Conservation (phyloP, 1,284 basidiomycete species). For the Phenoliferia sp. region DNA sequence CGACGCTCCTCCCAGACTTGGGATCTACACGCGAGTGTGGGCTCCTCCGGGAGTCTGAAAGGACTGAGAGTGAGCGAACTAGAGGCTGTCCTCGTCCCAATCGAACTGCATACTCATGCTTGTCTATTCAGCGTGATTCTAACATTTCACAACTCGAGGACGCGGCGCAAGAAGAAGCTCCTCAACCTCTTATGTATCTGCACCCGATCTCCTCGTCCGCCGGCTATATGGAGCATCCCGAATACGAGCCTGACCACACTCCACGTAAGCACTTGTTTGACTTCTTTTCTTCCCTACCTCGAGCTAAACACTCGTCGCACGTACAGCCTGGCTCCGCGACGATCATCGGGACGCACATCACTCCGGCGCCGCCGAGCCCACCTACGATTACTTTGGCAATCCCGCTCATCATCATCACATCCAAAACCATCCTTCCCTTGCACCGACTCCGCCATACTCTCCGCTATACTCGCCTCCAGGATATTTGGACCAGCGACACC, state of each 20-base stretch:
- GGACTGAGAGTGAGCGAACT: not conserved
- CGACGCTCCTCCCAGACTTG: not conserved
- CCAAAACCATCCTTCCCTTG: not conserved
- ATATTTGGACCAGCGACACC: not conserved
- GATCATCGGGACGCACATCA: not conserved
- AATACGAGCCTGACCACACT: not conserved
- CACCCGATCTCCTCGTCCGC: not conserved
- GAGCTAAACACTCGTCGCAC: not conserved
- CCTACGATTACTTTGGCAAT: not conserved
- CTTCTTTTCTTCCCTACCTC: not conserved
- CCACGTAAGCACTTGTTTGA: not conserved
- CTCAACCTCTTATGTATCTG: not conserved
- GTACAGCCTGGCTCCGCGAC: not conserved
- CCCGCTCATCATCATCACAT: not conserved
- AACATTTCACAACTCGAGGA: not conserved
- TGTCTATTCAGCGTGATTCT: not conserved
- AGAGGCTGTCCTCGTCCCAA: not conserved
- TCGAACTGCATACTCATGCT: not conserved
- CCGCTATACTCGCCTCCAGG: not conserved
- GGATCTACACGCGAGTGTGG: not conserved
- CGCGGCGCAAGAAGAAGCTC: not conserved
- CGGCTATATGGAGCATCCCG: not conserved
- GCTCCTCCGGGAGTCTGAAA: not conserved
- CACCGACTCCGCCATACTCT: not conserved
- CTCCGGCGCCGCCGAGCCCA: not conserved